These are phyloP conservation scores for Aspergillus pseudotamarii DNA, from an alignment of 2,329 filamentous ascomycete species.

Conservation along the genomic window DNA sequence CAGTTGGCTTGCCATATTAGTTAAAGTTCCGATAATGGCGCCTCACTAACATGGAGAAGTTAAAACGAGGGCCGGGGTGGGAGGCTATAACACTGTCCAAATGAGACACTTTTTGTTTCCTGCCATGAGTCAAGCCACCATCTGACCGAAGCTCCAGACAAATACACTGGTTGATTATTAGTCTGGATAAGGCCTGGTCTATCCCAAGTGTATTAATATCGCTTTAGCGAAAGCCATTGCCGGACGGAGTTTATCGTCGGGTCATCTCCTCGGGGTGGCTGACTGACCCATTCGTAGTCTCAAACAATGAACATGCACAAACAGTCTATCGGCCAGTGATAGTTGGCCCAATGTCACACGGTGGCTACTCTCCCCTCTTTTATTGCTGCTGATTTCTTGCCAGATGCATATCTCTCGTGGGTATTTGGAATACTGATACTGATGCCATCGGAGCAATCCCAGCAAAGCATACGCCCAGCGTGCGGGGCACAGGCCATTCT, in stretches of 20 bases:
- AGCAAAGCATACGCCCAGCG: neutral
- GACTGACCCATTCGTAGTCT: neutral
- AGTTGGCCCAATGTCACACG: neutral
- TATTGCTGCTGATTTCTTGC: neutral
- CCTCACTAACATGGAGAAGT: no score
- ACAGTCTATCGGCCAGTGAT: neutral
- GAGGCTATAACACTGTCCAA: neutral
- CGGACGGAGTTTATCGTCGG: slow-evolving; percentile 21
- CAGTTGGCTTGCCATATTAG: neutral
- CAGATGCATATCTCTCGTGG: neutral
- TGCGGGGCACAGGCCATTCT: no score
- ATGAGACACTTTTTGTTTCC: neutral
- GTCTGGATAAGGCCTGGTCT: neutral
- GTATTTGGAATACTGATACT: neutral
- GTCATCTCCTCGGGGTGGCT: slow-evolving; percentile 19
- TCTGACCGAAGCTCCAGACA: no score
- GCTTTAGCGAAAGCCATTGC: neutral
- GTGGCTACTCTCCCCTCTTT: neutral
- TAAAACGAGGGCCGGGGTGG: neutral
- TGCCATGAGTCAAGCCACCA: neutral
- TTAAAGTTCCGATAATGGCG: neutral
- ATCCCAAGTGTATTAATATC: neutral
- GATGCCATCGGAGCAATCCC: neutral
- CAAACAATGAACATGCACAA: neutral
- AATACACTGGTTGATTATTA: no score